These are phyloP conservation scores for Lupinus albus DNA, from an alignment of 306 rosid genomes.

Conservation along the genomic window DNA sequence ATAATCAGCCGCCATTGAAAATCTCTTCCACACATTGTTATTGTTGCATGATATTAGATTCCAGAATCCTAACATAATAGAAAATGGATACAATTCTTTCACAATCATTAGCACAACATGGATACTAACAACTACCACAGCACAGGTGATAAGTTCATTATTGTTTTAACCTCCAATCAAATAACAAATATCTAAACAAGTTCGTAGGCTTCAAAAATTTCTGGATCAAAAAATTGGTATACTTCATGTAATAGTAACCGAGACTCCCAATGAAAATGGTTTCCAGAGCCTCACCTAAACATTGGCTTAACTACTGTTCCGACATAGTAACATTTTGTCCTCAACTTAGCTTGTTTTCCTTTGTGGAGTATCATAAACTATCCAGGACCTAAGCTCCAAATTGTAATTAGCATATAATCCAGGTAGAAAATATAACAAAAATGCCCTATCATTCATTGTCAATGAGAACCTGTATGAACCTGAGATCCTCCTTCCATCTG, in stretches of 20 bases:
- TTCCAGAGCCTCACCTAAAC: constrained; percentile 40
- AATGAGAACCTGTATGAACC: constrained; percentile 47
- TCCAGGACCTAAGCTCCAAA: constrained; percentile 40
- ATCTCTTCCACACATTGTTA: constrained; percentile 31
- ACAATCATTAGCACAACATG: neutral
- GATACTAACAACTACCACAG: constrained; percentile 16
- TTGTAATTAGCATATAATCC: constrained; percentile 40
- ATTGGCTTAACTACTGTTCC: constrained; percentile 25
- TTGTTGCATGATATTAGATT: neutral
- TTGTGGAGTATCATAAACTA: constrained; percentile 31
- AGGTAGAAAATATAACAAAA: constrained; percentile 1
- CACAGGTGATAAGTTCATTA: constrained; percentile 31
- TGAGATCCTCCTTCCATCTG: constrained; percentile 50
- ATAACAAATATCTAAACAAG: constrained; percentile 38
- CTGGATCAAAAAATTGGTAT: constrained; percentile 32
- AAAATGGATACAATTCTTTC: constrained; percentile 34
- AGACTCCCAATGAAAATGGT: constrained; percentile 32
- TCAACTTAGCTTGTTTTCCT: constrained; percentile 30
- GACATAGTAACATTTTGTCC: constrained; percentile 24
- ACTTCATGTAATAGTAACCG: constrained; percentile 31
- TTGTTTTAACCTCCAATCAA: constrained; percentile 28
- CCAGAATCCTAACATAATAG: constrained; percentile 33
- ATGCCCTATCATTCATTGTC: constrained; percentile 26
- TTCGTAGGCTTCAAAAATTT: constrained; percentile 47
- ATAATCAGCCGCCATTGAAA: constrained; percentile 10